These are phyloP conservation scores for Cyclospora cayetanensis DNA, from an alignment of 169 alveolate species.

Conservation along the genomic window DNA sequence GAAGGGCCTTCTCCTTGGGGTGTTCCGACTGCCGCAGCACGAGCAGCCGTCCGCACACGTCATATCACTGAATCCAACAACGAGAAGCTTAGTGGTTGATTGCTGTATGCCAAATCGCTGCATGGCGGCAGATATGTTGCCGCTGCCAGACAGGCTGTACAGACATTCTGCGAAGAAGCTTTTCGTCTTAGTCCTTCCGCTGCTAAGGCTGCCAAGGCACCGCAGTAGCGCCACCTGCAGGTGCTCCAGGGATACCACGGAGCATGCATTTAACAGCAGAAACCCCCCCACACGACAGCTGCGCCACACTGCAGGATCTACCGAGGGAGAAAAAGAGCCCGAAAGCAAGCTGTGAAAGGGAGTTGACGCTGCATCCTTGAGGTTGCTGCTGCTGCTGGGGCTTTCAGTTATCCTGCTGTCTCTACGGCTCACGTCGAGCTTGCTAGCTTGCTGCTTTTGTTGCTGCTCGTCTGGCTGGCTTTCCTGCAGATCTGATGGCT, in stretches of 20 bases:
- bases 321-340: background rate
- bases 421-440: too few relatives aligned
- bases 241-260: conserved; percentile 3
- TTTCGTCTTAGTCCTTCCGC: background rate
- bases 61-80: background rate
- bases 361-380: background rate
- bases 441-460: background rate
- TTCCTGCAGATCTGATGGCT: background rate
- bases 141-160: background rate
- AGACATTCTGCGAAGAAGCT: conserved; percentile 17
- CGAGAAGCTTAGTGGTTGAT: background rate
- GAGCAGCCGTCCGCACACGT: background rate
- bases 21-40: background rate
- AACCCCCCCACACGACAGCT: background rate
- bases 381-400: conserved; percentile 25
- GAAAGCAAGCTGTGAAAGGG: background rate
- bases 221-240: conserved; percentile 15
- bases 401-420: background rate
- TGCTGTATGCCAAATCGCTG: background rate
- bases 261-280: conserved; percentile 31
- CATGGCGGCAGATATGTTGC: background rate
- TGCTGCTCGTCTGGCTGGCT: background rate
- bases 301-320: background rate
- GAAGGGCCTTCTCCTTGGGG: background rate
- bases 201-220: background rate